These are phyloP conservation scores for Guyanaporus albipodus DNA, from an alignment of 768 basidiomycete species.

Conservation along the genomic window DNA sequence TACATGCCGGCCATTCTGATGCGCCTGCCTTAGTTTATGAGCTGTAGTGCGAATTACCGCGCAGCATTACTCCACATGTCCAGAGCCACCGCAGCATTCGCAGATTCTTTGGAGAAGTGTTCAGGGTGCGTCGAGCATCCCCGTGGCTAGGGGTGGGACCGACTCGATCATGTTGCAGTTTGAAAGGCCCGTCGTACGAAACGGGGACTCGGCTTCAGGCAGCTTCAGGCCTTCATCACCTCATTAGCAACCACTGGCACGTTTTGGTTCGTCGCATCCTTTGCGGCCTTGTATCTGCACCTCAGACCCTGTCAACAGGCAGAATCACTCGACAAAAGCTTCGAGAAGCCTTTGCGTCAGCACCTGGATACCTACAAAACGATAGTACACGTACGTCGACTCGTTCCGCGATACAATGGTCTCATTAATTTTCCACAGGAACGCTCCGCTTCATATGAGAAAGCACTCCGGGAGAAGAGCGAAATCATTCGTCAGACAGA, in stretches of 20 bases:
- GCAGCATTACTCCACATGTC: slow-evolving; percentile 77
- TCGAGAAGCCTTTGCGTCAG: slow-evolving; percentile 85
- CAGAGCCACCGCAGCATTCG: slow-evolving; percentile 78
- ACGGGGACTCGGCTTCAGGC: slow-evolving; percentile 80
- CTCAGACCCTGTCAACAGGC: slow-evolving; percentile 44
- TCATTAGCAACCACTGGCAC: slow-evolving; percentile 91
- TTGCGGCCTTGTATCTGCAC: slow-evolving; percentile 5
- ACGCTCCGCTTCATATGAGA: slow-evolving; percentile 81
- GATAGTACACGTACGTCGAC: slow-evolving; percentile 56
- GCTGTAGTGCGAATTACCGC: slow-evolving; percentile 73
- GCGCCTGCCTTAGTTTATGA: slow-evolving; percentile 58
- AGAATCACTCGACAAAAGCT: slow-evolving; percentile 79
- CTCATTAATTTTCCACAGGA: slow-evolving; percentile 47
- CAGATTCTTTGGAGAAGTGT: slow-evolving; percentile 81
- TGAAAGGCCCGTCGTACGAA: slow-evolving; percentile 80
- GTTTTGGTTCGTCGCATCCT: slow-evolving; percentile 58
- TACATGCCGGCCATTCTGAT: slow-evolving; percentile 11
- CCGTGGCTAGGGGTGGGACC: neutral
- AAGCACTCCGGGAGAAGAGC: slow-evolving; percentile 76
- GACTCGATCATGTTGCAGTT: slow-evolving; percentile 34
- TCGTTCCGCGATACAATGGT: neutral
- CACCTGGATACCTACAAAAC: slow-evolving; percentile 77
- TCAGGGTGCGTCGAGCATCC: slow-evolving; percentile 54
- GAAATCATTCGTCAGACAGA: slow-evolving; percentile 83
- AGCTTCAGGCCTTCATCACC: slow-evolving; percentile 83